Conservation (phyloP, 352 stramenopile species). For the Elongisporangium undulatum region DNA sequence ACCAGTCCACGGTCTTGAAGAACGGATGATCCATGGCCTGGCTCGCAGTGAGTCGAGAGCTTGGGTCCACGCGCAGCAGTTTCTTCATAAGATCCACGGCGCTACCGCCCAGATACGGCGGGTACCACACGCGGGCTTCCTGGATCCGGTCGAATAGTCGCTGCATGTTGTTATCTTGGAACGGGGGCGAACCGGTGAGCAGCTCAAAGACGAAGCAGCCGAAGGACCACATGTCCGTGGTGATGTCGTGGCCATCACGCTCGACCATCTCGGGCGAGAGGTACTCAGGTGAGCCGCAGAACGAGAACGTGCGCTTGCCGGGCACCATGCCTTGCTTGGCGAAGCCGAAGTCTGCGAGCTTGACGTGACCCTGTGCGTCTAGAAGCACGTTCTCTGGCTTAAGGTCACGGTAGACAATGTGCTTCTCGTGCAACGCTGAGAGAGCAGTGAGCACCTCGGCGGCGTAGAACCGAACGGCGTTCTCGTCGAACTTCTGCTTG, state of each 20-base stretch:
- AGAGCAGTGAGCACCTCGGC: constrained; percentile 48
- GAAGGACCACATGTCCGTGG: constrained; percentile 87
- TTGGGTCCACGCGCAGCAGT: constrained; percentile 43
- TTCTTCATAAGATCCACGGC: constrained; percentile 46
- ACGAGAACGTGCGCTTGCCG: constrained; percentile 65
- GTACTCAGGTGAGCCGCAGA: constrained; percentile 83
- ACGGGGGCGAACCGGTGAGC: constrained; percentile 64
- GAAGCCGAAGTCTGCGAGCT: constrained; percentile 83
- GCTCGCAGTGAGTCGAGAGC: constrained; percentile 39
- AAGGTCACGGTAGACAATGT: constrained; percentile 61
- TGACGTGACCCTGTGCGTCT: constrained; percentile 72
- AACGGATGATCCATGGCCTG: constrained; percentile 75
- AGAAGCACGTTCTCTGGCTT: constrained; percentile 81
- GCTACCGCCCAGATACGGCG: constrained; percentile 42
- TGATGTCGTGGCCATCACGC: constrained; percentile 61
- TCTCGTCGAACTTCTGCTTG: constrained; percentile 63
- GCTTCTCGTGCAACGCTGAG: constrained; percentile 4
- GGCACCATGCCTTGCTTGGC: constrained; percentile 62
- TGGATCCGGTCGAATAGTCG: constrained; percentile 66
- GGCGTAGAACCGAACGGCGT: constrained; percentile 65
- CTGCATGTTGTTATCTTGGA: constrained; percentile 58
- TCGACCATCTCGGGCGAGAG: constrained; percentile 83
- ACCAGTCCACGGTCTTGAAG: constrained; percentile 69
- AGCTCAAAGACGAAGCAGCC: constrained; percentile 85
- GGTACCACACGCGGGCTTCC: constrained; percentile 60